Conservation (phyloP, 2,329 filamentous ascomycete species). For the Stagonosporopsis cucurbitacearum region DNA sequence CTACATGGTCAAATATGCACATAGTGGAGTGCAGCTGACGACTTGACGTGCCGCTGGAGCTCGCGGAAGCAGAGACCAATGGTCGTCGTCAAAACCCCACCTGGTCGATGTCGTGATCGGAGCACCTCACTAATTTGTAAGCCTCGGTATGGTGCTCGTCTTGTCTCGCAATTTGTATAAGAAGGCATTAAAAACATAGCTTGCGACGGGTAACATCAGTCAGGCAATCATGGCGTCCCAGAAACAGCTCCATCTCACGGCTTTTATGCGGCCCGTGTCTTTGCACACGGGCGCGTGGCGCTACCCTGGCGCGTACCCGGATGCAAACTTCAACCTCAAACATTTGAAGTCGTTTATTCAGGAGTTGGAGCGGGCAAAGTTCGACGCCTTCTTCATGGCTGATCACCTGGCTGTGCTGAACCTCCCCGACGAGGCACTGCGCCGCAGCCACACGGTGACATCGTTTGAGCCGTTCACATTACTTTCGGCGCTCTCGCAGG, state of each 20-base stretch:
- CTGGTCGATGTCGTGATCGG: constrained; percentile 12
- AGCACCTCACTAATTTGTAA: constrained; percentile 14
- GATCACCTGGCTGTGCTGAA: constrained; percentile 68
- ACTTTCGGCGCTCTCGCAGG: constrained; percentile 67
- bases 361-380: constrained; percentile 43
- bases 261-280: constrained; percentile 65
- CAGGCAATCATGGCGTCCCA: constrained; percentile 5
- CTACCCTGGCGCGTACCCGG: constrained; percentile 61
- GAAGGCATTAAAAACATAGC: not conserved
- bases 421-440: constrained; percentile 60
- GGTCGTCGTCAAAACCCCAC: constrained; percentile 2
- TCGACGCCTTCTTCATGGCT: constrained; percentile 50
- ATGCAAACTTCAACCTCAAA: constrained; percentile 64
- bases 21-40: constrained; percentile 3
- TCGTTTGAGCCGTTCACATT: constrained; percentile 72
- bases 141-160: not conserved
- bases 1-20: not conserved
- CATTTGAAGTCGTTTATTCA: constrained; percentile 62
- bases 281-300: constrained; percentile 65
- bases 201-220: not conserved
- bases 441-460: constrained; percentile 62
- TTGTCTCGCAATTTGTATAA: not conserved
- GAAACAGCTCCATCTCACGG: constrained; percentile 56
- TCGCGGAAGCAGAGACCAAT: constrained; percentile 3
- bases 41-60: not conserved